Base-by-base conservation (phyloP, 2,329 filamentous ascomycete species). In the Monascus ruber region DNA sequence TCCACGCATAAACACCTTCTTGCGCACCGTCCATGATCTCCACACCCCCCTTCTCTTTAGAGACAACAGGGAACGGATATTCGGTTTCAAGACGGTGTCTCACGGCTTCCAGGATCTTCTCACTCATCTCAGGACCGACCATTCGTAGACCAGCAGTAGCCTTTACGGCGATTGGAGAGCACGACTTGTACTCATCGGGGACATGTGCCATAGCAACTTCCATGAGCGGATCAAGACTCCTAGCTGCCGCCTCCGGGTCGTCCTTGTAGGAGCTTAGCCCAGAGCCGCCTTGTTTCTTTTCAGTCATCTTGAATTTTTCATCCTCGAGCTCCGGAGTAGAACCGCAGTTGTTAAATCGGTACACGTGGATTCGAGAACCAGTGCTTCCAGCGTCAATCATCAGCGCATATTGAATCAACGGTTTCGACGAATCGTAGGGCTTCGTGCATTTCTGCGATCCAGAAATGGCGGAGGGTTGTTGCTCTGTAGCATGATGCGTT, bases 361-460 rank as follows among this genome's bases (percentile, higher is more conserved):
- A 98, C 43, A 96, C 87, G 69, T 98, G 93, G 59, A 98, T 95
- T 53, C 91, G 83, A 44, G 91, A 96, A 44, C 91, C 91, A 39
- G 91, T 96, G 71, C 88, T 96, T 53, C 91, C 91, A 35, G 91
- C 91, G 65, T 98, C 91, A 56, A 98, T 85, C 91, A 98, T 98
- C 56, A 96, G 76, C 45, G 91, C 93, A 69, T 96, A 98, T 61
- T 98, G 91, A 45, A 95, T 81, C 49, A 98, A 77, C 36, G 91
- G 89, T 69, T 95, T 96, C 48, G 86, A 82, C 55, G 83, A 79
- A 53, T 86, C 85, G 67, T 76, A 81, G 33, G 91, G 86, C 59
- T 81, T 85, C 43, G 79, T 79, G 73, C 91, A 98, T 66, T 77
- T 83, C 33, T 76, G 72, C 47, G 83, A 52, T 80, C 49, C 76